Base-by-base conservation (phyloP, 2,329 filamentous ascomycete genomes). In the Colletotrichum sojae region DNA sequence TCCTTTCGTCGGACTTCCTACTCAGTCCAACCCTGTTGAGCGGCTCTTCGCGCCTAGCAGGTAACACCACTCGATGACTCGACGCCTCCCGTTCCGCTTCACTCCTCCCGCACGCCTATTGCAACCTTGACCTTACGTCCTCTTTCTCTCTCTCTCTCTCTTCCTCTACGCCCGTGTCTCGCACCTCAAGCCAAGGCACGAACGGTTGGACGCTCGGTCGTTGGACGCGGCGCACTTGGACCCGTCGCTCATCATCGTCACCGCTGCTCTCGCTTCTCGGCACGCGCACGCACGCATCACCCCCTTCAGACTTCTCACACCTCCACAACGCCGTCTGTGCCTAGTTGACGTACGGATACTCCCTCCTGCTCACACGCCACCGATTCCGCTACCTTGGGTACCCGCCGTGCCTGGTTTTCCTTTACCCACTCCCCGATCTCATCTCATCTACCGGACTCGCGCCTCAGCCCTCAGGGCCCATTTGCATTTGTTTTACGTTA, bases 401-500 rank as follows among this genome's bases (percentile, higher is more conserved):
- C 57, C 39, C 59, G 46, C 57, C 22, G 53, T 63, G 48, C 63
- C 63, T 67, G 52, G 25, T 48, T 58, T 56, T 60, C 46, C 22
- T 57, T 57, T 63, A 58, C 56, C 64, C 67, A 56, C 62, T 43
- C 63, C 63, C 63, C 56, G 58, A 67, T 68, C 67, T 63, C 67
- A 70, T 62, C 67, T 68, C 67, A 70, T 67, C 67, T 70, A 58
- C 67, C 67, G 57, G 56, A 49, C 67, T 67, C 43, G 39, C 51
- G 27, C 67, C 31, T 36, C 31, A 36, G 10, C 31, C 31, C 31
- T 36, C 20, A 67, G 63, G 63, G 43, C 63, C 52, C 48, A 18
- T 70, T 63, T 57, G 52, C 67, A 70, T 58, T 68, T 43, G 67
- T 68, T 67, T 70, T 70, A 67, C 63, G 67, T 70, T 70, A 67